A percentile compares a stretch with the other conserved stretches of the same genome.
phyloP scores from a whole-genome alignment of 495 filamentous ascomycete genomes.

The Umbilicaria muhlenbergii region DNA sequence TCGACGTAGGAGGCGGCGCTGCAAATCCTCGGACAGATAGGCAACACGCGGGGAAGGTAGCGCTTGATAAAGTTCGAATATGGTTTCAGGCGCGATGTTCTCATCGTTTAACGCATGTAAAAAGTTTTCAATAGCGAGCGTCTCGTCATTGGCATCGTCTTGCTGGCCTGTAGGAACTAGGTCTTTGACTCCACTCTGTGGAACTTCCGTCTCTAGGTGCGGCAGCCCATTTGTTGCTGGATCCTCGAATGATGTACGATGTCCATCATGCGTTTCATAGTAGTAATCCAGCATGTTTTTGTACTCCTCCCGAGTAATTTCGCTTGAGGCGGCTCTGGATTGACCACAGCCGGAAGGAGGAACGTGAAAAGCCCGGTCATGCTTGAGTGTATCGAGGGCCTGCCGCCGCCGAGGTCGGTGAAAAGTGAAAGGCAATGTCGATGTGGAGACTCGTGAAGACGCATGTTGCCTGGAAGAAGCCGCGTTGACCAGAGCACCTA shows the following conservation, averaged over 20 bases:
- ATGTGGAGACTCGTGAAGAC: not conserved
- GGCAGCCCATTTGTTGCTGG: not conserved
- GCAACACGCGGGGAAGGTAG: conserved; percentile 51
- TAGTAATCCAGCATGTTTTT: conserved; percentile 13
- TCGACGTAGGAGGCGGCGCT: conserved; percentile 49
- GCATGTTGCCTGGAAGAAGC: conserved; percentile 44
- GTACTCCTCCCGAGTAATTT: conserved; percentile 11
- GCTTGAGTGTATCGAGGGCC: no score
- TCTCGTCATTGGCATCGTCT: not conserved
- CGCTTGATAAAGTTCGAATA: conserved; percentile 44
- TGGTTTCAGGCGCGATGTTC: conserved; percentile 30
- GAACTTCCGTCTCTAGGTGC: not conserved
- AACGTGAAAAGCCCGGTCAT: no score
- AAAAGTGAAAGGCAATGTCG: not conserved
- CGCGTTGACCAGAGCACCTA: conserved; percentile 47
- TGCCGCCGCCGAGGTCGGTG: not conserved
- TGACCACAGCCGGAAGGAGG: no score
- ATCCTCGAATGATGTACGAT: not conserved
- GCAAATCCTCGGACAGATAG: conserved; percentile 38
- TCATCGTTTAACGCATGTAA: conserved; percentile 25
- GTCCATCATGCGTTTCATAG: conserved; percentile 1
- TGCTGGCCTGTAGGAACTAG: not conserved
- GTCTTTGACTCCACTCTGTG: not conserved
- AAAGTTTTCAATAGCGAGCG: conserved; percentile 21
- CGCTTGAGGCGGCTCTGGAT: no score